Evolutionary conservation across 2,329 filamentous ascomycete species (phyloP).

Genomic region (Alternaria viburni): DNA sequence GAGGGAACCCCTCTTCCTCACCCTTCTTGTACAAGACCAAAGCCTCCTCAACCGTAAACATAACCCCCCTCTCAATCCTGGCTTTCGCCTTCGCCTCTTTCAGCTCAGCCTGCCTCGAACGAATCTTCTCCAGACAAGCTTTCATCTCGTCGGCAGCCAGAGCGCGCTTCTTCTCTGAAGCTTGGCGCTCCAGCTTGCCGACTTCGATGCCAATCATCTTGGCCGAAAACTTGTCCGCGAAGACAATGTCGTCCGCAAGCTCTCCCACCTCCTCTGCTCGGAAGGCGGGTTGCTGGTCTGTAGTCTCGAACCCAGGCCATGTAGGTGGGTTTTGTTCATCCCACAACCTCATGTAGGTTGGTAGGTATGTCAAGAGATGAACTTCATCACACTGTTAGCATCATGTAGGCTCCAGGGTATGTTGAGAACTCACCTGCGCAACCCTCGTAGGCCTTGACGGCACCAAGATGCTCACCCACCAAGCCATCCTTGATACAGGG

Average conservation of each 20-base stretch:
- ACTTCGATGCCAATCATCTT: background rate
- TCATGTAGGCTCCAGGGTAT: background rate
- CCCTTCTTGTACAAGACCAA: background rate
- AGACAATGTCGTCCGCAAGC: background rate
- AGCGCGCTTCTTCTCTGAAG: background rate
- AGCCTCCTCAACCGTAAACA: background rate
- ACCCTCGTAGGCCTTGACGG: background rate
- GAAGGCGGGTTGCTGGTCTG: background rate
- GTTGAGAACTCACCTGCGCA: background rate
- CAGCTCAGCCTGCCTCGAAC: background rate
- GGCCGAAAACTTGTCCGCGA: background rate
- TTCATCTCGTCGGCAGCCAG: background rate
- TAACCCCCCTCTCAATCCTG: background rate
- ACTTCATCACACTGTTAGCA: background rate
- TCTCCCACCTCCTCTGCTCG: background rate
- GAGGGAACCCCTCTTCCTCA: background rate
- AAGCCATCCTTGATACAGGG: background rate
- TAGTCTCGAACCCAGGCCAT: background rate
- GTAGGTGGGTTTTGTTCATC: background rate
- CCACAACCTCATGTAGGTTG: background rate
- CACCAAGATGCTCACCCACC: background rate
- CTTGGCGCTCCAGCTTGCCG: background rate
- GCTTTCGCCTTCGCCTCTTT: background rate
- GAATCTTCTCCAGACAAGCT: background rate
- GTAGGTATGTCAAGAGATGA: background rate